Base-by-base conservation (phyloP, 2,329 filamentous ascomycete genomes). In the Fusarium sp. region DNA sequence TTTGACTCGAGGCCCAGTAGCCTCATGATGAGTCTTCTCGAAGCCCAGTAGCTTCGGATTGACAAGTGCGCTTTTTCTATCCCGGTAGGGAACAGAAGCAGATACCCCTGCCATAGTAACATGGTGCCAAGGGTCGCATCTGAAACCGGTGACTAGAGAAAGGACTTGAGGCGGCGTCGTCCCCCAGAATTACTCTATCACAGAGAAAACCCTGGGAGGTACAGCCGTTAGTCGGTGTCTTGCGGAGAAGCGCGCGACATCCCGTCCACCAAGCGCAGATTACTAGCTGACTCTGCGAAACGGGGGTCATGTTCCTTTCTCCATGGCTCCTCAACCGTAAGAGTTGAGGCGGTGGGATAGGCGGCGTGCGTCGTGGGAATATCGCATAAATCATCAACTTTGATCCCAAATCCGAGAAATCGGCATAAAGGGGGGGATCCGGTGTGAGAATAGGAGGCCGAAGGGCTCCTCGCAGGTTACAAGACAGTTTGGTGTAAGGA, bases 31-130 rank as follows among this genome's bases (percentile, higher is more conserved):
- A 63, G 55, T 52, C 60, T 52, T 57, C 60, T 56, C 47, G 56
- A 59, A 59, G 55, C 56, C 56, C 55, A 60, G 56, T 59, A 53
- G 56, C 56, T 36, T 61, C 57, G 49, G 57, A 56, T 44, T 61
- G 32, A 49, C 38, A 49, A 61, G 57, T 45, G 9, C 49, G 43
- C 39, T 50, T 49, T 46, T 19, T 54, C 55, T 44, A 44, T 59
- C 42, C 42, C 55, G 37, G 48, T 14, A 13, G 23, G 10, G 29
- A 13, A 25, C 27, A 53, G 56, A 59, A 44, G 48, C 36, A 54
- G 1, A 54, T 37, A 23, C 19, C 36, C 36, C 33, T 15, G n/a
- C 17, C 55, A 36, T 45, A 17, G 36, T 31, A 13, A 32, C 6
- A 37, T 49, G 25, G 36, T 15, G 11, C 2, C 23, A 42, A 36